Evolutionary conservation across 106 monocot genomes (phyloP), one percentile per base, ranked within the genome.

Genomic region (Dendrobium huoshanense): DNA sequence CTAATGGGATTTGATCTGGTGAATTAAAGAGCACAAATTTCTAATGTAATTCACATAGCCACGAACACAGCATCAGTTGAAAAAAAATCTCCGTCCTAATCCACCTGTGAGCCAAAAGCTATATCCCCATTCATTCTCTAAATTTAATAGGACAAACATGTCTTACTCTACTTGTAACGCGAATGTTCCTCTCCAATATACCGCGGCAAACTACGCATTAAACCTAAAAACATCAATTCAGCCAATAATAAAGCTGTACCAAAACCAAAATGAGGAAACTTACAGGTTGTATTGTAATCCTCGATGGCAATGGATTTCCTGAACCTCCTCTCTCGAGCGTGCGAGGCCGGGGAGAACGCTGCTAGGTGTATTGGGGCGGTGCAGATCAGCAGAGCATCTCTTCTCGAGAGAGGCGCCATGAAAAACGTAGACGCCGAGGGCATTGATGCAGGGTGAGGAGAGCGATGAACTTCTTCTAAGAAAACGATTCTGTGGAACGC

Each of bases 201-300:
- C 54, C 16, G 45, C 45, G 45, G 45, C 9, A 7, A 45, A 45
- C 8, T 45, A 45, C 15, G 51, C 10, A 51, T 51, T 51, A 51
- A 51, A 13, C 51, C 55, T 19, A 81, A 59, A 74, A 3, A 58
- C 11, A 41, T 72, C 20, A 75, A 55, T 55, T 78, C 42, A 42
- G 22, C 19, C 51, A 44, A 87, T 56, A 15, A 4, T 15, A 47
- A 81, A 9, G 58, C 20, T 58, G 3, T 19, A 58, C 16, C 58
- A 58, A 58, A 58, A 20, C 58, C 58, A 41, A 77, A 15, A 15
- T 4, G 2, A n/a, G 45, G 41, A 47, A 73, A 90, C 95, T 84
- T 13, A 95, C 95, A 64, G 77, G 75, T 78, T 41, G 94, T 92
- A 19, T 31, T 79, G 80, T 92, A 96, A n/a, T 94, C 90, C 75